Percentiles rank a stretch among this genome's conserved stretches.
These are phyloP conservation scores for Pichia sporocuriosa DNA, from an alignment of 805 yeast genomes.

Conservation along the genomic window DNA sequence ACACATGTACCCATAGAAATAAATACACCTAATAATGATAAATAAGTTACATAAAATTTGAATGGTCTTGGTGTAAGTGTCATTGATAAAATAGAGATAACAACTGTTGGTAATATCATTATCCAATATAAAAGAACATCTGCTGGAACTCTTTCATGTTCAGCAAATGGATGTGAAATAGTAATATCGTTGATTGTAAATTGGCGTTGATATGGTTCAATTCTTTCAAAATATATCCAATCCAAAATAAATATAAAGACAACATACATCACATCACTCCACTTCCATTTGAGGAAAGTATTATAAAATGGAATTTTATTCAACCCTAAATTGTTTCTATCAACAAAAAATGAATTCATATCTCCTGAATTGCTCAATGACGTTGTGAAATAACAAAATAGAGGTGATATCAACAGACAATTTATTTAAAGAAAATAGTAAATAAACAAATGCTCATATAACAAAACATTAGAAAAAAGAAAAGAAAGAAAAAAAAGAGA, in stretches of 20 bases:
- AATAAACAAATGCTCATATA: no score
- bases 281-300: constrained; percentile 22
- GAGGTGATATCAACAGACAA: no score
- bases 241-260: constrained; percentile 19
- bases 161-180: constrained; percentile 76
- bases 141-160: constrained; percentile 61
- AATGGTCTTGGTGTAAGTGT: constrained; percentile 43
- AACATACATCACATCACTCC: constrained; percentile 22
- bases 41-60: constrained; percentile 52
- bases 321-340: constrained; percentile 26
- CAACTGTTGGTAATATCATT: constrained; percentile 41
- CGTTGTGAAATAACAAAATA: no score
- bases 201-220: constrained; percentile 68
- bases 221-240: constrained; percentile 22
- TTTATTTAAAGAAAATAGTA: no score
- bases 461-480: no score
- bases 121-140: constrained; percentile 48
- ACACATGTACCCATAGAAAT: constrained; percentile 55
- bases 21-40: constrained; percentile 60
- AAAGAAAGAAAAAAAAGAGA: no score
- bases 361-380: no score
- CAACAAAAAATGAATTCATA: constrained; percentile 17
- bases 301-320: constrained; percentile 17
- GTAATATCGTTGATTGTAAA: constrained; percentile 71
- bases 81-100: constrained; percentile 28